phyloP scores from a whole-genome alignment of 23 red algal species.

The Gracilariopsis chorda region DNA sequence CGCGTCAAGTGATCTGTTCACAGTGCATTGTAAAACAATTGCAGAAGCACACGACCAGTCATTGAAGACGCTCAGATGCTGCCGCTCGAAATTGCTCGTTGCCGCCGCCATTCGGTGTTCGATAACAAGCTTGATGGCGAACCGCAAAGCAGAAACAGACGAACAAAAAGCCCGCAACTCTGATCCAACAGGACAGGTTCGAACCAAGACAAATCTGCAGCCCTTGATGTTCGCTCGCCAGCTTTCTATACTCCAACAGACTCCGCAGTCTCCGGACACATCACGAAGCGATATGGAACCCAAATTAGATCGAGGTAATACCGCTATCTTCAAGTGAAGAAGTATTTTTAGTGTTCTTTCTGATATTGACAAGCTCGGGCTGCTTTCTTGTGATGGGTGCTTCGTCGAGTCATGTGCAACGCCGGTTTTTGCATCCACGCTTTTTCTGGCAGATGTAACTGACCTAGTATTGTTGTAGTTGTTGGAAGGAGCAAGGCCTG shows the following conservation, averaged over 20 bases:
- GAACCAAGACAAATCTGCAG: background rate
- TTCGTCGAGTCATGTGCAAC: background rate
- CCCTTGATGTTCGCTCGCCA: conserved; percentile 10
- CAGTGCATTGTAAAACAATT: conserved; percentile 1
- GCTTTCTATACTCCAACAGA: conserved; percentile 15
- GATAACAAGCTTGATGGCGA: background rate
- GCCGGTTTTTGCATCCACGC: background rate
- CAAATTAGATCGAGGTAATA: background rate
- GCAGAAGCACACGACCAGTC: conserved; percentile 12
- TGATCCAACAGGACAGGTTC: background rate
- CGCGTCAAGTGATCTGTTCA: background rate
- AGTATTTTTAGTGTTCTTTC: conserved; percentile 3
- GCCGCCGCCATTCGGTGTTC: conserved; percentile 3
- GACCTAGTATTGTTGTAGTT: background rate
- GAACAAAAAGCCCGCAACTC: background rate
- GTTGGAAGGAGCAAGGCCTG: background rate
- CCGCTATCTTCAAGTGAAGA: conserved; percentile 35
- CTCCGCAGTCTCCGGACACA: conserved; percentile 1
- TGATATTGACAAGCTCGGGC: background rate
- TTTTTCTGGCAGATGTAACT: background rate
- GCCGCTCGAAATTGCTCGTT: background rate
- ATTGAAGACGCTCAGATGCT: conserved; percentile 6
- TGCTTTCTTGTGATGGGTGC: too few species aligned
- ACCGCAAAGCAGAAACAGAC: background rate
- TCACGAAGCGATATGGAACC: background rate